Base-by-base conservation (phyloP, 495 filamentous ascomycete genomes). In the Penicillium turbatum region DNA sequence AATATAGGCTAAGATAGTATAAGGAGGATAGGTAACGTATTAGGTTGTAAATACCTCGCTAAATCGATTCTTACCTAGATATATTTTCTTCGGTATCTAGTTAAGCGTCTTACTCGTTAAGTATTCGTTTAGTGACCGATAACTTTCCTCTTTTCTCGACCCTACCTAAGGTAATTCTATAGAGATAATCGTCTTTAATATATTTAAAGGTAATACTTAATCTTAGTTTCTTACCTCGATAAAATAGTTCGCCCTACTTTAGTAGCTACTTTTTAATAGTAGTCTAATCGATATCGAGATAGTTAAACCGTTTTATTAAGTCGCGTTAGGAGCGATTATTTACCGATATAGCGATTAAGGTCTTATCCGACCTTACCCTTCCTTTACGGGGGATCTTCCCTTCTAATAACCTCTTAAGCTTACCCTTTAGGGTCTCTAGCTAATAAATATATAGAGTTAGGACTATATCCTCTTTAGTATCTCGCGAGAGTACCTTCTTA, bases 391-490 rank as follows among this genome's bases (percentile, higher is more conserved):
- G 11, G 29, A 38, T 38, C 31, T 65, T 68, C 19, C 40, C 35
- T 42, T 44, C 39, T 50, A 64, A 3, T 5, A 60, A 42, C 39
- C 11, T 30, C 38, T 64, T 35, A 12, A 55, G 11, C 17, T 53
- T 61, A 30, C 43, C n/a, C 32, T 45, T 59, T 10, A 60, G 30
- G 16, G 24, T 45, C 41, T 26, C 21, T 26, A 47, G 31, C 67
- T 51, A 68, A 37, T 62, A 71, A 13, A 19, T 46, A 45, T 48
- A 53, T 19, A 59, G 59, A 50, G 50, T 52, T 19, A 66, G 27
- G 9, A 53, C 57, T 36, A 68, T 6, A 19, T 66, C 51, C 50
- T 51, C 50, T 52, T 70, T 61, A 17, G 60, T 72, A 15, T 69
- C 66, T 38, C 48, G 54, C 10, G 37, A 48, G 4, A 70, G 42